Conservation (phyloP, 75 land plant genomes). For the Ceratopteris richardii region DNA sequence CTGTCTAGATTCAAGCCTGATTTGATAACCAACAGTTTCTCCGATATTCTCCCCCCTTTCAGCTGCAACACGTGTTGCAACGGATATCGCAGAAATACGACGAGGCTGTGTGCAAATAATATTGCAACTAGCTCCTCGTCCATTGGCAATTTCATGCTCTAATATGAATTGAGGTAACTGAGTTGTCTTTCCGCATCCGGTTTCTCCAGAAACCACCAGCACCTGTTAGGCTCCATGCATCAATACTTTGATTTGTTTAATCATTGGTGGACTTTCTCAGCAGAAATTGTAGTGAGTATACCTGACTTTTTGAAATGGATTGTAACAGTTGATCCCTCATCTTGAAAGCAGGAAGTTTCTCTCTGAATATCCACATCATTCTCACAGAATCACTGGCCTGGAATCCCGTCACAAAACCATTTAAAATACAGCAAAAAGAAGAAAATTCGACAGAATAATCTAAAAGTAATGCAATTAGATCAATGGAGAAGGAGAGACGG, state of each 20-base stretch:
- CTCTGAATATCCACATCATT: slow-evolving; percentile 66
- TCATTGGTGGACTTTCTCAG: background rate
- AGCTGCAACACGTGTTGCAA: slow-evolving; percentile 76
- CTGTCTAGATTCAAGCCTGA: slow-evolving; percentile 73
- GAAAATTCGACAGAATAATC: no score
- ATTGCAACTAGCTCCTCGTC: slow-evolving; percentile 78
- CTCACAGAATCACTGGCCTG: slow-evolving; percentile 50
- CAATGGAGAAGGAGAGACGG: no score
- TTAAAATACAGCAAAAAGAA: no score
- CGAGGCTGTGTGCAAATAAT: slow-evolving; percentile 98
- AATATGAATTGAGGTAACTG: slow-evolving; percentile 96
- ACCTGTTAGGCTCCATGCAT: slow-evolving; percentile 35
- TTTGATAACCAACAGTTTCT: slow-evolving; percentile 93
- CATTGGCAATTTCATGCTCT: slow-evolving; percentile 68
- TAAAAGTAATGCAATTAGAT: no score
- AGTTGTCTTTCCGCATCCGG: slow-evolving; percentile 98
- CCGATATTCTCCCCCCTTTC: slow-evolving; percentile 91
- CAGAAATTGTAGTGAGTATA: slow-evolving; percentile 14
- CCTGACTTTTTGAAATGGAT: slow-evolving; percentile 81
- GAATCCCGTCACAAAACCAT: no score
- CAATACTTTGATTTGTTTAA: background rate
- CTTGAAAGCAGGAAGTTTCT: slow-evolving; percentile 81
- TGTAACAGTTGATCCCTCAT: slow-evolving; percentile 56
- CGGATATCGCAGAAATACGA: slow-evolving; percentile 93
- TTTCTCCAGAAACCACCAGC: slow-evolving; percentile 93